These are phyloP conservation scores for Lentinus tigrinus DNA, from an alignment of 768 basidiomycete genomes.

Conservation along the genomic window DNA sequence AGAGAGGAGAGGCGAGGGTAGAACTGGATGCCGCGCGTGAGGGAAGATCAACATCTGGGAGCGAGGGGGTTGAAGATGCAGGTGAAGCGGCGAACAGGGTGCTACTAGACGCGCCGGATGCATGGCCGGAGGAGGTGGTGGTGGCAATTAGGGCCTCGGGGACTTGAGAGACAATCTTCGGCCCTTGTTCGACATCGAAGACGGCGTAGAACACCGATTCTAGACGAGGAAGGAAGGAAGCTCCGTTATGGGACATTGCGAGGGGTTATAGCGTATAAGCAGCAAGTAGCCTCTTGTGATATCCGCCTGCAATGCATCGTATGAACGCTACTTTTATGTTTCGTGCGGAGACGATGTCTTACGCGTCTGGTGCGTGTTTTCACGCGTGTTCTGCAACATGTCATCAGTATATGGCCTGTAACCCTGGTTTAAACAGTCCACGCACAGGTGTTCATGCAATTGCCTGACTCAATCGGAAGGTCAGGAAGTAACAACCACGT, in stretches of 20 bases:
- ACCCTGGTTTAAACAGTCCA: background rate
- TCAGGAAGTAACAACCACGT: too few species aligned
- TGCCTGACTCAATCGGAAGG: too few species aligned
- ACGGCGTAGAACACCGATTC: slow-evolving; percentile 92
- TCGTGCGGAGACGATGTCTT: too few species aligned
- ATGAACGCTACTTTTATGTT: background rate
- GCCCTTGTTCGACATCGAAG: slow-evolving; percentile 84
- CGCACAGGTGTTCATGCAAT: background rate
- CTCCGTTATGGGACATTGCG: slow-evolving; percentile 45
- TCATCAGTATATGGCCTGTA: background rate
- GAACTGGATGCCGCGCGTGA: slow-evolving; percentile 53
- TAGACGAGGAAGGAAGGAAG: slow-evolving; percentile 76
- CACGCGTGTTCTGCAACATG: background rate
- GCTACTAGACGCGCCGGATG: slow-evolving; percentile 12
- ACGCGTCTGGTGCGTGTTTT: background rate
- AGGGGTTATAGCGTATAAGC: too few species aligned
- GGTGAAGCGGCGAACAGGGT: slow-evolving; percentile 34
- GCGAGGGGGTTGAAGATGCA: slow-evolving; percentile 28
- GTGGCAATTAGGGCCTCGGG: slow-evolving; percentile 83
- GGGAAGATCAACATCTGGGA: slow-evolving; percentile 31
- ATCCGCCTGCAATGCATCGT: background rate
- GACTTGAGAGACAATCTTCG: slow-evolving; percentile 90
- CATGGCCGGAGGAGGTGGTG: slow-evolving; percentile 18
- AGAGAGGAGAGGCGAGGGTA: slow-evolving; percentile 47
- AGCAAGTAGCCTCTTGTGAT: too few species aligned